Base-by-base conservation (phyloP, 129 eudicot species). In the Logfia minima region DNA sequence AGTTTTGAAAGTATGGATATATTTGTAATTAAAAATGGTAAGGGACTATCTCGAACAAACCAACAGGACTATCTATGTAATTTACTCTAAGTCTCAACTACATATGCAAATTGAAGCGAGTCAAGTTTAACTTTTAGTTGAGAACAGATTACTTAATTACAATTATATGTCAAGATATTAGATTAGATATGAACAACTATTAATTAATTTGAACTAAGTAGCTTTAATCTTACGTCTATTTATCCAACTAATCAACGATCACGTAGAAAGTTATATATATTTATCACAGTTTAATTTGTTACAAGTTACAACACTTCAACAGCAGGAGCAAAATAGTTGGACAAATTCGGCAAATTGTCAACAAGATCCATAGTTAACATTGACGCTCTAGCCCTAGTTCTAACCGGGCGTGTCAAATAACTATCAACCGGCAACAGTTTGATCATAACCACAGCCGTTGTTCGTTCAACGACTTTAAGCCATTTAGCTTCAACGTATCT, bases 401-500 rank as follows among this genome's bases (percentile, higher is more conserved):
- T 16, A 23, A 80, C 75, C 26, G 79, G 68, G 16, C 76, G 83
- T 17, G 77, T 72, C 0, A 82, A 70, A 63, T 82, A 78, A 11
- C 19, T 31, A 2, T 74, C 71, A 55, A 81, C 66, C 48, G 73
- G 61, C 79, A 82, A 75, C 0, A 80, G 84, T 7, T 55, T 55
- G 11, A 73, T 26, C 37, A 70, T 7, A 18, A 84, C 26, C 71
- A 61, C 60, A 6, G 64, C 62, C 0, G 80, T 81, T 3, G 78
- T 21, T 23, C 94, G 84, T 75, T 87, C 89, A 5, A 81, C 76
- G 16, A 88, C 83, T 61, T 84, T 81, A 51, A 93, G 81, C 98
- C 98, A 93, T 84, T 93, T 93, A 5, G 98, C 96, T 73, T 93
- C 90, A 83, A 93, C 85, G 85, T 93, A 93, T 1, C 86, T 81